A percentile compares a stretch with the other conserved stretches of the same genome.
phyloP scores from a whole-genome alignment of 2,329 filamentous ascomycete species.

The Curvularia spicifera region DNA sequence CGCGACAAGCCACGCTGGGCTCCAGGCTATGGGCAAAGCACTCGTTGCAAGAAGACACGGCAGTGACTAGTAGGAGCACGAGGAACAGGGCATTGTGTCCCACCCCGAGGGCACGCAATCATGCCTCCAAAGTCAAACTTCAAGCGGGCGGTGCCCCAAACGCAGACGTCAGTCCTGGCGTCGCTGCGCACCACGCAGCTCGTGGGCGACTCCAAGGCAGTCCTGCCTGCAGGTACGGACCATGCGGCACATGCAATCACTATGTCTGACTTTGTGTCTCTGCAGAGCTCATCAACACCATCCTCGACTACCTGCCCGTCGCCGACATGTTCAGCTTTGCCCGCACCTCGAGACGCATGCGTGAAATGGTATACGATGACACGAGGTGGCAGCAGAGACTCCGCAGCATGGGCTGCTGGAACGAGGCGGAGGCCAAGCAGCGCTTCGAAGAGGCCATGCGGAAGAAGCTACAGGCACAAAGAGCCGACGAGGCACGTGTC shows the following conservation, averaged over 20 bases:
- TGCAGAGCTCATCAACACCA: constrained; percentile 81
- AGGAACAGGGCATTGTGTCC: not conserved
- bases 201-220: constrained; percentile 75
- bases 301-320: constrained; percentile 88
- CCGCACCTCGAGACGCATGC: constrained; percentile 81
- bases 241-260: not conserved
- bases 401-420: constrained; percentile 88
- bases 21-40: constrained; percentile 16
- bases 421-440: constrained; percentile 82
- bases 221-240: constrained; percentile 76
- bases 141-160: constrained; percentile 52
- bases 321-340: constrained; percentile 86
- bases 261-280: constrained; percentile 4
- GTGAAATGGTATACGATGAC: constrained; percentile 99
- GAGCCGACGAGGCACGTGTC: constrained; percentile 50
- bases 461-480: constrained; percentile 63
- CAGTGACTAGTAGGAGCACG: too few species aligned
- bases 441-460: constrained; percentile 74
- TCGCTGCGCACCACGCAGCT: constrained; percentile 83
- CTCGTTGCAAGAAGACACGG: not conserved
- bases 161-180: constrained; percentile 64
- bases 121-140: constrained; percentile 57
- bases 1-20: constrained; percentile 14
- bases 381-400: constrained; percentile 90
- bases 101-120: not conserved